Conservation (phyloP, 768 basidiomycete genomes). For the Pleurotus djamor region DNA sequence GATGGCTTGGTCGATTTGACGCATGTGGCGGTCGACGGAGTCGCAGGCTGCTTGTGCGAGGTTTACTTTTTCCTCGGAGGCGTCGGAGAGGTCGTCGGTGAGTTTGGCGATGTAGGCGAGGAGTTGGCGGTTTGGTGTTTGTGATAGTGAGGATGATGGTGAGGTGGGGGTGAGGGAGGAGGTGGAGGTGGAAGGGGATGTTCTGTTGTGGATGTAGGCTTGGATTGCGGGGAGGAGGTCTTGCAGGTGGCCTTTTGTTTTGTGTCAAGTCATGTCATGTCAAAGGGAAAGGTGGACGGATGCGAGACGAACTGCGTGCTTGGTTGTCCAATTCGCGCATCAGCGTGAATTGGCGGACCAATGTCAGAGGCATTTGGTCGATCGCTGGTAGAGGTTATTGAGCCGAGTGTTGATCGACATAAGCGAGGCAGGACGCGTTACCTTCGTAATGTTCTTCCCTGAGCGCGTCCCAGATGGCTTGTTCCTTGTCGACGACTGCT, state of each 20-base stretch:
- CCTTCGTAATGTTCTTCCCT: conserved; percentile 82
- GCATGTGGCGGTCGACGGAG: conserved; percentile 78
- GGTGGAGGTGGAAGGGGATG: conserved; percentile 6
- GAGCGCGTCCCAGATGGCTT: conserved; percentile 70
- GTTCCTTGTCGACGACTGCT: conserved; percentile 45
- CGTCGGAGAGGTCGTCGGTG: conserved; percentile 57
- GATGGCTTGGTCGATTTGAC: conserved; percentile 74
- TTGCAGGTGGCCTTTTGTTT: conserved; percentile 35
- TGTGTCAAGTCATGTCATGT: not conserved
- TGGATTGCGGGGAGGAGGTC: conserved; percentile 43
- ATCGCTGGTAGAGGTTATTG: conserved; percentile 44
- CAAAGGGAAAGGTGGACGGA: not conserved
- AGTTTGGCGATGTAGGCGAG: conserved; percentile 58
- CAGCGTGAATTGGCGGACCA: conserved; percentile 69
- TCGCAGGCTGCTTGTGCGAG: conserved; percentile 70
- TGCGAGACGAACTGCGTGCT: conserved; percentile 40
- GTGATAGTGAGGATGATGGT: conserved; percentile 15
- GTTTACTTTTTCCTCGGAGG: conserved; percentile 77
- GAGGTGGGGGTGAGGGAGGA: conserved; percentile 12
- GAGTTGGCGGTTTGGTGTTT: conserved; percentile 36
- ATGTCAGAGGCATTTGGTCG: conserved; percentile 73
- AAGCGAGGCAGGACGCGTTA: conserved; percentile 20
- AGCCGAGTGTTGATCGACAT: not conserved
- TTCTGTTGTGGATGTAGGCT: conserved; percentile 39
- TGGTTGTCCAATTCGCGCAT: conserved; percentile 75